phyloP scores from a whole-genome alignment of 441 rosid species.

The Pelargonium myrrhifolium region DNA sequence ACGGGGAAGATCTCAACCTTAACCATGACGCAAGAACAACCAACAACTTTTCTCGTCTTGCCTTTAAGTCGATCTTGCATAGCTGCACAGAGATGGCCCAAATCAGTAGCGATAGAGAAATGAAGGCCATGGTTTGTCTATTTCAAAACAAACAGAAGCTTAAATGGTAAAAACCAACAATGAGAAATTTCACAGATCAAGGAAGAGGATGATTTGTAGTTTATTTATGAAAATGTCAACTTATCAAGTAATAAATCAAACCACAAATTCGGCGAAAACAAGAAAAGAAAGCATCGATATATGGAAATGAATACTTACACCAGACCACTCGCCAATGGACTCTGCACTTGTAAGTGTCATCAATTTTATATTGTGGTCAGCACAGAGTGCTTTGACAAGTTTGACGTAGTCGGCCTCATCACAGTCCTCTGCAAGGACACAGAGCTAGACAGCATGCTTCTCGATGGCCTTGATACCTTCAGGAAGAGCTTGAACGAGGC shows the following conservation, averaged over 20 bases:
- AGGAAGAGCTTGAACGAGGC: not conserved
- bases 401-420: constrained; percentile 2
- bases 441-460: constrained; percentile 8
- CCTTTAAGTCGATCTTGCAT: constrained; percentile 10
- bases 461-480: not conserved
- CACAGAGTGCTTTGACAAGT: constrained; percentile 7
- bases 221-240: no score
- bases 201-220: no score
- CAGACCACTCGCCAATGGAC: constrained; percentile 10
- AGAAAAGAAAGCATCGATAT: not conserved
- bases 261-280: no score
- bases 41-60: constrained; percentile 6
- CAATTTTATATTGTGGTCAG: not conserved
- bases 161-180: no score
- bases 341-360: not conserved
- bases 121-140: no score
- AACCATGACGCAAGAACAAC: constrained; percentile 1
- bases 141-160: no score
- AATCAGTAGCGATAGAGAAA: no score
- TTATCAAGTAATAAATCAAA: no score
- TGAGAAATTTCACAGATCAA: no score
- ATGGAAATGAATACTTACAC: not conserved
- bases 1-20: not conserved
- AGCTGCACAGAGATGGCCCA: not conserved
- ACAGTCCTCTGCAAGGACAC: constrained; percentile 9